Base-by-base conservation (phyloP, 176 grass and related monocot species). In the Areca catechu region DNA sequence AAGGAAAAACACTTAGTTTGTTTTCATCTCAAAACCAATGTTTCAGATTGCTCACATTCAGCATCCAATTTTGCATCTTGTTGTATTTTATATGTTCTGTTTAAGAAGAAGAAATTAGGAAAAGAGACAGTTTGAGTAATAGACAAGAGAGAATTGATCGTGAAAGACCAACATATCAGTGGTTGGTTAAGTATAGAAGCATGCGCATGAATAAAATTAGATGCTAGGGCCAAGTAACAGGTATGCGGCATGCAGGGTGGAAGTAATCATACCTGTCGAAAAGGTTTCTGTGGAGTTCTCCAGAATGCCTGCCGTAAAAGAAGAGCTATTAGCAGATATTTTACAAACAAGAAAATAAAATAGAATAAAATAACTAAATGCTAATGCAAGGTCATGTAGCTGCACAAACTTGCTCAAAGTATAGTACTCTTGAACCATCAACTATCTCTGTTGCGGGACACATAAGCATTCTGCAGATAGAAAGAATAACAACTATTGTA, bases 391-490 rank as follows among this genome's bases (percentile, higher is more conserved):
- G 7, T 12, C 17, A 30, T 51, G 47, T 56, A 57, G 15, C 34
- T 43, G 34, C 9, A 43, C 34, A 17, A 58, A 98, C 93, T 75
- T 98, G 84, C 54, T 98, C 93, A 80, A 92, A 98, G 62, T 98
- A 98, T 62, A 98, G 80, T 66, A 98, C 88, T 63, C 72, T 88
- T 50, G 93, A 85, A 50, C 84, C 93, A 92, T 98, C 93, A 54
- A 98, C 79, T 84, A 92, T 92, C 73, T 98, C 93, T 12, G 93
- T 64, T 73, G 93, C 93, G 70, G 93, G 93, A 71, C 93, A 98
- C 53, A 72, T 81, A 34, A 83, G 71, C 78, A 83, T 98, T 81
- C 93, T 98, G 69, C 17, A 70, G 23, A 53, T 12, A 49, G 43
- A 19, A 66, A 61, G 61, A 59, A 14, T 71, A 74, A 27, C 23